Conservation (phyloP, 179 eudicot species). For the Dionaea muscipula region DNA sequence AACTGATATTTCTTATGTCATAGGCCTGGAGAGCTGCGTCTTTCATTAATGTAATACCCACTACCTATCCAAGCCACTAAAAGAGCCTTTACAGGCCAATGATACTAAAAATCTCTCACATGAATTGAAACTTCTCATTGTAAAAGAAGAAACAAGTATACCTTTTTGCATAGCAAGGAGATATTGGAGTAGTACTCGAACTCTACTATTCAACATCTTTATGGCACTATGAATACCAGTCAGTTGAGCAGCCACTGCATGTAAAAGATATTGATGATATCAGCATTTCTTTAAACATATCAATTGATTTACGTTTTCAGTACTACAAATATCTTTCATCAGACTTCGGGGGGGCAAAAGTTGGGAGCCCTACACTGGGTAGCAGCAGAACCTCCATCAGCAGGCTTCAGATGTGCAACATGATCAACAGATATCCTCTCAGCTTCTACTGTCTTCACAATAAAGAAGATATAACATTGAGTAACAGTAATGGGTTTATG, state of each 20-base stretch:
- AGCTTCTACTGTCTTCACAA: slow-evolving; percentile 82
- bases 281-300: no score
- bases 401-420: slow-evolving; percentile 95
- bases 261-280: slow-evolving; percentile 11
- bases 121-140: neutral
- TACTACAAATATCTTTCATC: no score
- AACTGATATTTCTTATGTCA: neutral
- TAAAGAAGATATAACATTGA: slow-evolving; percentile 8
- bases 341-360: neutral
- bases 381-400: slow-evolving; percentile 99
- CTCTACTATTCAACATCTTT: slow-evolving; percentile 92
- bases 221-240: slow-evolving; percentile 98
- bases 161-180: slow-evolving; percentile 94
- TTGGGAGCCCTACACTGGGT: slow-evolving; percentile 56
- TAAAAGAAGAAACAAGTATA: slow-evolving; percentile 7
- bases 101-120: no score
- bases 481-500: no score
- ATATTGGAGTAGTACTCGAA: slow-evolving; percentile 84
- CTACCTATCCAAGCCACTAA: no score
- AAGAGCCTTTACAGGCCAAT: no score
- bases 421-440: slow-evolving; percentile 96
- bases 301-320: no score
- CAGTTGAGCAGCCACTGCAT: slow-evolving; percentile 93
- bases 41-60: no score
- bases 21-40: neutral